phyloP scores from a whole-genome alignment of 1,284 basidiomycete species.

The Ceratobasidium sp. region DNA sequence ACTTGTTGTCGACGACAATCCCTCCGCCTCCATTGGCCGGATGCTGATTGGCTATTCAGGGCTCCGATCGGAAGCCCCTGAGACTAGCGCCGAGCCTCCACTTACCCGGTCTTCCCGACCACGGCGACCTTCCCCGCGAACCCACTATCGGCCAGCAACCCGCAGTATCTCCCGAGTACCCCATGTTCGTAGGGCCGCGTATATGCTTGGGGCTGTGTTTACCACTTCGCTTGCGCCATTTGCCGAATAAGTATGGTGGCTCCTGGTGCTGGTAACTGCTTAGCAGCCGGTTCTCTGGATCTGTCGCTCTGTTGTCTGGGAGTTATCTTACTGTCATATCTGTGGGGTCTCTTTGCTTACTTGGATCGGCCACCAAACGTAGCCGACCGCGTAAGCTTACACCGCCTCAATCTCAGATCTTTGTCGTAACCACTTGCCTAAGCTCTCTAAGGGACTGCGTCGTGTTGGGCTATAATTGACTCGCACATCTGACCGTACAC shows the following conservation, averaged over 20 bases:
- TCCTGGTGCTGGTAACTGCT: background rate
- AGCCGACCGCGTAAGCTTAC: background rate
- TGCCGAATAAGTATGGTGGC: background rate
- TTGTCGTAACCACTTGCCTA: background rate
- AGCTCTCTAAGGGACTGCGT: background rate
- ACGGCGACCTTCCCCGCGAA: background rate
- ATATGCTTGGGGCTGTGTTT: too few species aligned
- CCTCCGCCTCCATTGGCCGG: constrained; percentile 40
- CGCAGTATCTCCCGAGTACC: background rate
- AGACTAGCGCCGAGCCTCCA: constrained; percentile 4
- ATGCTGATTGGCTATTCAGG: constrained; percentile 16
- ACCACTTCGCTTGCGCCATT: background rate
- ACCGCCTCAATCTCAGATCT: background rate
- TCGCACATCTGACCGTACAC: too few species aligned
- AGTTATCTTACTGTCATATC: too few species aligned
- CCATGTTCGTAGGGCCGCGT: background rate
- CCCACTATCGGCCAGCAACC: background rate
- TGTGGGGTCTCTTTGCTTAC: too few species aligned
- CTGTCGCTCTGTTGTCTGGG: too few species aligned
- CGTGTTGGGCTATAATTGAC: background rate
- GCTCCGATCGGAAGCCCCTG: background rate
- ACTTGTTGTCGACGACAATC: constrained; percentile 39
- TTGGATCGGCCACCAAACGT: background rate
- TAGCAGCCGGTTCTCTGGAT: too few species aligned
- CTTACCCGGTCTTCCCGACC: background rate